These are phyloP conservation scores for Durotheca rogersii DNA, from an alignment of 495 filamentous ascomycete species.

Conservation along the genomic window DNA sequence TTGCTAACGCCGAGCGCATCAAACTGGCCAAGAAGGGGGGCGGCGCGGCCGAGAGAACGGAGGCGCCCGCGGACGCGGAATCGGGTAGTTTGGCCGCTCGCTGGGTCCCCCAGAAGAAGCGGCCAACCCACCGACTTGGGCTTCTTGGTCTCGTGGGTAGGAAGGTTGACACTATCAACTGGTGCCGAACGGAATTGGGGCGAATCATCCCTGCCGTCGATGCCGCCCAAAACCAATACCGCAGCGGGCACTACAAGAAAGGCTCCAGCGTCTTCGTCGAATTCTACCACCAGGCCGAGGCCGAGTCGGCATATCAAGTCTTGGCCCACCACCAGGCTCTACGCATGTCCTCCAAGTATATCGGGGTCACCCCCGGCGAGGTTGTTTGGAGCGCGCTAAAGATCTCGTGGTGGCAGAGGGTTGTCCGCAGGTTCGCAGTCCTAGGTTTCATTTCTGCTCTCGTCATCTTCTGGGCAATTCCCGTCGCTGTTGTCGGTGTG, in stretches of 20 bases:
- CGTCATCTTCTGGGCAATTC: constrained; percentile 96
- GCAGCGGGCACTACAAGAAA: constrained; percentile 63
- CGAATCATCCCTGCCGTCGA: constrained; percentile 79
- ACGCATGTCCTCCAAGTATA: constrained; percentile 89
- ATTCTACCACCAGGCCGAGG: constrained; percentile 76
- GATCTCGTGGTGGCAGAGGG: constrained; percentile 84
- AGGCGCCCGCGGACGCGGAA: constrained; percentile 52
- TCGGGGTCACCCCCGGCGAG: constrained; percentile 81
- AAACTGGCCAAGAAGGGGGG: constrained; percentile 77
- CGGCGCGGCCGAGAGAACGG: constrained; percentile 51
- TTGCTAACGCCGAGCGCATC: constrained; percentile 74
- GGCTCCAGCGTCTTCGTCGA: constrained; percentile 86
- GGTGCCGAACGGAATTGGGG: constrained; percentile 80
- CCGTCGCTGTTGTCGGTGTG: constrained; percentile 78
- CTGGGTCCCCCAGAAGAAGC: constrained; percentile 75
- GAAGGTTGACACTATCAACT: constrained; percentile 95
- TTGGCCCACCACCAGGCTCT: constrained; percentile 86
- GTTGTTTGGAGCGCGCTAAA: constrained; percentile 86
- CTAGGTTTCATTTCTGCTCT: constrained; percentile 70
- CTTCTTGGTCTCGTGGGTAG: constrained; percentile 73
- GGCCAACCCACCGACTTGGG: constrained; percentile 83
- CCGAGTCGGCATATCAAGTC: constrained; percentile 82
- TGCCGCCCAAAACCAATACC: constrained; percentile 71
- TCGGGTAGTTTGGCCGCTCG: constrained; percentile 78
- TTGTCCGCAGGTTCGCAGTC: constrained; percentile 70